Evolutionary conservation across 2,329 filamentous ascomycete genomes (phyloP).

Genomic region (Aspergillus caelatus): DNA sequence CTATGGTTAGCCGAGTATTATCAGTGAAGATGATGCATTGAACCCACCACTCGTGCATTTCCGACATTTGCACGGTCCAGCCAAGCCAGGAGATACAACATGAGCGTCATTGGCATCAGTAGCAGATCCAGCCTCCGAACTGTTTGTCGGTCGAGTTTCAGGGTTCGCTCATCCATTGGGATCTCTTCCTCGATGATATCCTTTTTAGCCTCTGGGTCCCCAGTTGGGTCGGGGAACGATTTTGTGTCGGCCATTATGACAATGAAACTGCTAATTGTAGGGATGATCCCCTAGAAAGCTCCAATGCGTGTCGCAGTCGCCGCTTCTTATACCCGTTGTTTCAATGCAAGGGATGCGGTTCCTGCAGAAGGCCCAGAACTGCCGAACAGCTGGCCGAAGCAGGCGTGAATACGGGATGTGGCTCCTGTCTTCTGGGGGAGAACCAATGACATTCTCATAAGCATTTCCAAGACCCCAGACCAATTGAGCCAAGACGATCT

Average conservation of each 20-base stretch:
- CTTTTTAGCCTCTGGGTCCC: neutral
- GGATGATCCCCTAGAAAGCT: neutral
- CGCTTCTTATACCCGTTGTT: neutral
- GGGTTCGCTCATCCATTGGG: constrained; percentile 14
- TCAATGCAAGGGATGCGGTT: neutral
- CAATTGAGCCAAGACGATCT: neutral
- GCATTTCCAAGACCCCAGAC: neutral
- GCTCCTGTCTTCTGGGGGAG: neutral
- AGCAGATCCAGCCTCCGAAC: constrained; percentile 10
- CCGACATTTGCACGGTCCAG: constrained; percentile 22
- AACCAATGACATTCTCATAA: neutral
- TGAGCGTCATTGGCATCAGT: constrained; percentile 21
- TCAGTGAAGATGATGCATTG: too few relatives aligned
- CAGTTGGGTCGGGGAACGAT: neutral
- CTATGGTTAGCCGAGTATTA: neutral
- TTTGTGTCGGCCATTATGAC: neutral
- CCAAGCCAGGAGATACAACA: constrained; percentile 21
- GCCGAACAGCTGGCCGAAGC: neutral
- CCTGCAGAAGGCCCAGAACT: neutral
- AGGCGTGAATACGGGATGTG: neutral
- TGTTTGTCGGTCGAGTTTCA: constrained; percentile 1
- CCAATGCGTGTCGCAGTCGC: neutral
- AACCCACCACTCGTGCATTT: constrained; percentile 18
- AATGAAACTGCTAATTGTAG: neutral
- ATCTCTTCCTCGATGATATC: constrained; percentile 12